Conservation (phyloP, 2,329 filamentous ascomycete genomes). For the Ophiostoma ips region DNA sequence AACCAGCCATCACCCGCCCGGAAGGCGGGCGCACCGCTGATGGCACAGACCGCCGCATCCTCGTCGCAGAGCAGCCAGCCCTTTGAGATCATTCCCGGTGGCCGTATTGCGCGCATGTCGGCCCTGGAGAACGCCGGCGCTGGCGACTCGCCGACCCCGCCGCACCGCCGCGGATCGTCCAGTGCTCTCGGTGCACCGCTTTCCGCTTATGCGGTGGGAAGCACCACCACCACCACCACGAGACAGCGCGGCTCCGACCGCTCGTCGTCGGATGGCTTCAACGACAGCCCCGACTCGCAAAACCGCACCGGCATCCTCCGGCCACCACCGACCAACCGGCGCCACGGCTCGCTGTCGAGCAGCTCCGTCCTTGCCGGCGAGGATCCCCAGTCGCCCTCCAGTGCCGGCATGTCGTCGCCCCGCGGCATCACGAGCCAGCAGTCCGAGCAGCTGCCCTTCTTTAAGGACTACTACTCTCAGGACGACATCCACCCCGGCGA, state of each 20-base stretch:
- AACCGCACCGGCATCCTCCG: slow-evolving; percentile 40
- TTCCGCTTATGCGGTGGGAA: slow-evolving; percentile 32
- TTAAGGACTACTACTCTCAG: slow-evolving; percentile 97
- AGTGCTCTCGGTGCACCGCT: slow-evolving; percentile 32
- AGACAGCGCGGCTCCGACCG: slow-evolving; percentile 37
- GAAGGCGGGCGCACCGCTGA: slow-evolving; percentile 30
- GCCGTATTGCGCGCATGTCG: slow-evolving; percentile 89
- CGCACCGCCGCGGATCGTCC: slow-evolving; percentile 26
- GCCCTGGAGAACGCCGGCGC: slow-evolving; percentile 58
- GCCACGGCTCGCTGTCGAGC: slow-evolving; percentile 82
- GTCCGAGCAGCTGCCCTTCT: slow-evolving; percentile 88
- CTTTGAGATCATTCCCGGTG: slow-evolving; percentile 68
- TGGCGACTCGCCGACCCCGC: slow-evolving; percentile 43
- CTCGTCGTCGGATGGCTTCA: slow-evolving; percentile 60
- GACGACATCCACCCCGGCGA: slow-evolving; percentile 91
- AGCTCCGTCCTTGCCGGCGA: slow-evolving; percentile 59
- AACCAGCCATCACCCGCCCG: slow-evolving; percentile 76
- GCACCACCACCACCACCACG: slow-evolving; percentile 26
- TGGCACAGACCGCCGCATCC: slow-evolving; percentile 19
- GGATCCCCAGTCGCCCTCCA: slow-evolving; percentile 60
- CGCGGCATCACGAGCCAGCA: slow-evolving; percentile 75
- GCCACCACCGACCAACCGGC: slow-evolving; percentile 47
- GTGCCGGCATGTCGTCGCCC: slow-evolving; percentile 67
- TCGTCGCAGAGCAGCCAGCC: slow-evolving; percentile 6
- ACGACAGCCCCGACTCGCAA: slow-evolving; percentile 58